A percentile compares a stretch with the other conserved stretches of the same genome.
Evolutionary conservation across 768 basidiomycete genomes (phyloP).

Genomic region (Lentinus brumalis): DNA sequence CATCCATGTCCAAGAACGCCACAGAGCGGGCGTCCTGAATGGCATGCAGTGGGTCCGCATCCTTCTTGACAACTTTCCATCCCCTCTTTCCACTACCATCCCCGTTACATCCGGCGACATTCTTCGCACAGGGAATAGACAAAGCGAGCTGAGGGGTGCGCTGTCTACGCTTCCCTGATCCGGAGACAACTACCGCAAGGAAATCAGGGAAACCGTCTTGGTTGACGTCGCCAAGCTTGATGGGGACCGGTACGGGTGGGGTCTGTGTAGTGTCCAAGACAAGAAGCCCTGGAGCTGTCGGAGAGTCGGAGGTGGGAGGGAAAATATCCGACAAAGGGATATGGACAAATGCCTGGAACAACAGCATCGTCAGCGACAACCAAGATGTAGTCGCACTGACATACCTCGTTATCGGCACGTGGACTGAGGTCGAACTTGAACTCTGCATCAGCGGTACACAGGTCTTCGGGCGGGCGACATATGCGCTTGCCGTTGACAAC

Average conservation of each 20-base stretch:
- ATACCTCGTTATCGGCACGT: conserved; percentile 51
- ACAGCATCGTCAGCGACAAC: not conserved
- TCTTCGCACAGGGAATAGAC: conserved; percentile 59
- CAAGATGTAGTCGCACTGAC: conserved; percentile 20
- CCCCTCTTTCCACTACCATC: conserved; percentile 60
- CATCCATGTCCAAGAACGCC: conserved; percentile 90
- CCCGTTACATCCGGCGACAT: conserved; percentile 57
- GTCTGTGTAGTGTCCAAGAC: conserved; percentile 66
- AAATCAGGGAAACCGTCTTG: conserved; percentile 95
- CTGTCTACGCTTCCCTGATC: conserved; percentile 36
- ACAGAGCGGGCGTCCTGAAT: conserved; percentile 80
- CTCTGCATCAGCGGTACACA: conserved; percentile 79
- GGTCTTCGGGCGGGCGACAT: conserved; percentile 77
- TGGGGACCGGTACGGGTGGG: conserved; percentile 71
- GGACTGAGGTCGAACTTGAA: conserved; percentile 76
- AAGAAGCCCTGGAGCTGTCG: conserved; percentile 55
- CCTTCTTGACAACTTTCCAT: conserved; percentile 57
- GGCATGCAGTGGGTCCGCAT: conserved; percentile 59
- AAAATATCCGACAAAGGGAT: conserved; percentile 68
- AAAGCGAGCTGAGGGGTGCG: conserved; percentile 62
- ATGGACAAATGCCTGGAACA: conserved; percentile 60
- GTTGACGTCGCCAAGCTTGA: conserved; percentile 88
- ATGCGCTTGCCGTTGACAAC: conserved; percentile 50
- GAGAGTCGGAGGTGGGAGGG: conserved; percentile 32
- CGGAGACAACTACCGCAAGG: conserved; percentile 56